phyloP scores from a whole-genome alignment of 176 grass and related monocot genomes.

The Typha latifolia region DNA sequence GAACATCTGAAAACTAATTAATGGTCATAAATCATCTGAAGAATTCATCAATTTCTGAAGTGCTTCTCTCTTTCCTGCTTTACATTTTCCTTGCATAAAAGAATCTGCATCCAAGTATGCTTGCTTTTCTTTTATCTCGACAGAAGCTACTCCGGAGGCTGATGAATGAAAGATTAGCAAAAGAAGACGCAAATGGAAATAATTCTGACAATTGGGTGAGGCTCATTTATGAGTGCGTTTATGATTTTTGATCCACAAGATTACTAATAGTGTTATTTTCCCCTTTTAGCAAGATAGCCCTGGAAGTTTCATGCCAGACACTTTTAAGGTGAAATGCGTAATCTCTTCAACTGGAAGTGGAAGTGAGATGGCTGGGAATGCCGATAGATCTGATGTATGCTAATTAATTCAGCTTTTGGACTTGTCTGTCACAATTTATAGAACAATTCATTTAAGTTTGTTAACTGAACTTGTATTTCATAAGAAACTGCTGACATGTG shows the following conservation, averaged over 20 bases:
- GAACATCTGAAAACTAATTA: too few relatives aligned
- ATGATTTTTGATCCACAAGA: background rate
- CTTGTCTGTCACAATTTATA: background rate
- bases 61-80: too few relatives aligned
- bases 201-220: constrained; percentile 8
- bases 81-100: too few relatives aligned
- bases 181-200: constrained; percentile 12
- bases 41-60: too few relatives aligned
- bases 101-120: background rate
- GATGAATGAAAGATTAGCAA: constrained; percentile 4
- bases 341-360: background rate
- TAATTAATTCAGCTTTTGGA: background rate
- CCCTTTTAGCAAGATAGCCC: constrained; percentile 14
- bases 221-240: background rate
- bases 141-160: constrained; percentile 6
- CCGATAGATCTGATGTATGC: constrained; percentile 22
- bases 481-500: background rate
- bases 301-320: background rate
- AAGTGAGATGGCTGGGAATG: background rate
- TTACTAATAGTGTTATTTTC: background rate
- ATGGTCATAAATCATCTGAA: too few relatives aligned
- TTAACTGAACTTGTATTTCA: background rate
- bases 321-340: background rate
- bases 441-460: background rate
- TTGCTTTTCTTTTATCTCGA: constrained; percentile 5